Percentiles rank a stretch among this genome's conserved stretches.
Evolutionary conservation across 2,329 filamentous ascomycete species (phyloP).

Genomic region (Neoascochyta sp.): DNA sequence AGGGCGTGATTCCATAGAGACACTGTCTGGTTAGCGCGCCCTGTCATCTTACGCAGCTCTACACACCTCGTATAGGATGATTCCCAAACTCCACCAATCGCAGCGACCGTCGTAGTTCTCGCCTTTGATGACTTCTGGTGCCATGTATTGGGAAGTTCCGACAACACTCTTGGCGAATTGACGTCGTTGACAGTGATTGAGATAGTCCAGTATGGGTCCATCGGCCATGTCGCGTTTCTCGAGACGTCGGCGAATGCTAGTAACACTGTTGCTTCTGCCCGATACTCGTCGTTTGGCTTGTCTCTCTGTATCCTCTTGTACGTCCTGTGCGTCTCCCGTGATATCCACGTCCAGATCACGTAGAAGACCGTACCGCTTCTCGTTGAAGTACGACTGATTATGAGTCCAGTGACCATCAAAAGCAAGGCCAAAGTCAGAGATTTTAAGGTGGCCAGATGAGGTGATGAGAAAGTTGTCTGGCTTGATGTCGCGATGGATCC

Average conservation of each 20-base stretch:
- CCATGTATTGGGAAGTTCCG: conserved; percentile 97
- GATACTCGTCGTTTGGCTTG: conserved; percentile 53
- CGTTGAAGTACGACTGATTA: conserved; percentile 80
- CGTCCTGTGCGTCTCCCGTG: conserved; percentile 69
- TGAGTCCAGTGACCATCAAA: conserved; percentile 96
- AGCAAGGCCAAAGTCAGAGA: conserved; percentile 92
- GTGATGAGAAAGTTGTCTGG: conserved; percentile 96
- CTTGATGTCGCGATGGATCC: conserved; percentile 95
- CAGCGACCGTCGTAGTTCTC: conserved; percentile 85
- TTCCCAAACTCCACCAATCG: conserved; percentile 94
- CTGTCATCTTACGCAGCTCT: not conserved
- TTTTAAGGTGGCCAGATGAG: conserved; percentile 83
- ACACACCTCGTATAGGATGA: conserved; percentile 79
- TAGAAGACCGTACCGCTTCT: conserved; percentile 74
- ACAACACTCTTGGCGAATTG: conserved; percentile 80
- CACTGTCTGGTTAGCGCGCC: conserved; percentile 53
- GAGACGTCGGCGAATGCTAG: conserved; percentile 12
- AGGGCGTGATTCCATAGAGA: conserved; percentile 86
- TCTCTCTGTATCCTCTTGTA: conserved; percentile 46
- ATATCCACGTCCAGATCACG: conserved; percentile 71
- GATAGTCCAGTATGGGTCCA: conserved; percentile 39
- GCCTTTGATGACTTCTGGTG: conserved; percentile 83
- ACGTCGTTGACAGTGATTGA: conserved; percentile 54
- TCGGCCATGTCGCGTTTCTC: conserved; percentile 20
- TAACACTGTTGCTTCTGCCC: conserved; percentile 36